Evolutionary conservation across 169 alveolate species (phyloP).

Genomic region (Cryptosporidium meleagridis): DNA sequence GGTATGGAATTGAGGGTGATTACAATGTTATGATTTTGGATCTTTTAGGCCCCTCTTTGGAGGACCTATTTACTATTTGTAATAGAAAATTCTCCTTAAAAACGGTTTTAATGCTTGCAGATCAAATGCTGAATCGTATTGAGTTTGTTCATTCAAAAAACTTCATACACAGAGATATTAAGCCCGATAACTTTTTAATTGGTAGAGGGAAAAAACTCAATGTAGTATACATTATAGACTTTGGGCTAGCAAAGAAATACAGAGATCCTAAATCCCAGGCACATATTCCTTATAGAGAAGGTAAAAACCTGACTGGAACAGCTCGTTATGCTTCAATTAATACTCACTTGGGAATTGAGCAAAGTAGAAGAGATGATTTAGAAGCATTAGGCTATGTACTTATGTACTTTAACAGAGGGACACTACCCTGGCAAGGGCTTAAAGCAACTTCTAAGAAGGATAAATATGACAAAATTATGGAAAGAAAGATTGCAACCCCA

Average conservation of each 20-base stretch:
- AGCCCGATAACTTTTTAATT: conserved; percentile 96
- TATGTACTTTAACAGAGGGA: conserved; percentile 96
- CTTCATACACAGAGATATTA: conserved; percentile 97
- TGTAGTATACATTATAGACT: conserved; percentile 93
- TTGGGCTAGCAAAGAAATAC: conserved; percentile 96
- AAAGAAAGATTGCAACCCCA: conserved; percentile 96
- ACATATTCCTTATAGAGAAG: conserved; percentile 98
- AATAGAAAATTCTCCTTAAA: conserved; percentile 94
- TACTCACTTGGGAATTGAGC: conserved; percentile 99
- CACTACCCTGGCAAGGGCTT: conserved; percentile 99
- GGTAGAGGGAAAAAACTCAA: conserved; percentile 92
- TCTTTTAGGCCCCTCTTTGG: conserved; percentile 96
- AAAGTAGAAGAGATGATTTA: conserved; percentile 97
- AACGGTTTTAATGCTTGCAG: conserved; percentile 95
- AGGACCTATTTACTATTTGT: conserved; percentile 95
- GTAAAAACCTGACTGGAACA: conserved; percentile 96
- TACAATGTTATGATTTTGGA: conserved; percentile 97
- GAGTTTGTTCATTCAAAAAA: conserved; percentile 95
- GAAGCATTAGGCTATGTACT: conserved; percentile 97
- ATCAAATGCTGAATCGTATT: conserved; percentile 94
- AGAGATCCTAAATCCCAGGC: conserved; percentile 95
- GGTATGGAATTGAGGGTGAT: conserved; percentile 99
- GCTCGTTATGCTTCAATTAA: conserved; percentile 97
- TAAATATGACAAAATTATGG: conserved; percentile 98
- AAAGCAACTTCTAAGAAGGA: conserved; percentile 95